phyloP scores from a whole-genome alignment of 306 rosid genomes.

The Corylus heterophylla region DNA sequence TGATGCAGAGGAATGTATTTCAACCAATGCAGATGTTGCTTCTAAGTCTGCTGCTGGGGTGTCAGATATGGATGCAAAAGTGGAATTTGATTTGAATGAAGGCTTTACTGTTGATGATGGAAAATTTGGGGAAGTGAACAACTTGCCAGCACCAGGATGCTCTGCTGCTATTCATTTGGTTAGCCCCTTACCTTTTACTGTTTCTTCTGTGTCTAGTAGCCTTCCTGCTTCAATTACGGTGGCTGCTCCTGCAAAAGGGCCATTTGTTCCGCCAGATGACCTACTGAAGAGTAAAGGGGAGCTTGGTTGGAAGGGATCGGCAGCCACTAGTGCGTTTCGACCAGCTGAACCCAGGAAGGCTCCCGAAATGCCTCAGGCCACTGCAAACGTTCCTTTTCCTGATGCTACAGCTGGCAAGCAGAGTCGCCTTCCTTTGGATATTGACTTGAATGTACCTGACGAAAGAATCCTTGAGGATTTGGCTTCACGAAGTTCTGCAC shows the following conservation, averaged over 20 bases:
- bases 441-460: slow-evolving; percentile 82
- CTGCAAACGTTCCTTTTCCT: slow-evolving; percentile 39
- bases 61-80: slow-evolving; percentile 49
- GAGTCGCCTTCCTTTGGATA: slow-evolving; percentile 70
- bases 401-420: slow-evolving; percentile 50
- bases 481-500: slow-evolving; percentile 42
- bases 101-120: slow-evolving; percentile 80
- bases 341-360: slow-evolving; percentile 91
- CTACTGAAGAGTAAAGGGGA: slow-evolving; percentile 64
- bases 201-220: slow-evolving; percentile 59
- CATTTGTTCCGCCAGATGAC: slow-evolving; percentile 73
- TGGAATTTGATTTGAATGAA: slow-evolving; percentile 92
- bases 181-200: slow-evolving; percentile 60
- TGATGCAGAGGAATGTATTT: slow-evolving; percentile 35
- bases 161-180: slow-evolving; percentile 58
- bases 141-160: slow-evolving; percentile 42
- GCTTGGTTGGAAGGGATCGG: slow-evolving; percentile 97
- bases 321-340: slow-evolving; percentile 95
- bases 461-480: slow-evolving; percentile 68
- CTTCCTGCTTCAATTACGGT: slow-evolving; percentile 77
- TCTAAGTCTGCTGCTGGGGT: slow-evolving; percentile 26
- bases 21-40: slow-evolving; percentile 25
- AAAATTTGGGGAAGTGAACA: slow-evolving; percentile 54
- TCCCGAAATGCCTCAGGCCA: slow-evolving; percentile 41
- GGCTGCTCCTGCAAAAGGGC: slow-evolving; percentile 91